A percentile compares a stretch with the other conserved stretches of the same genome.
These are phyloP conservation scores for Kernera saxatilis DNA, from an alignment of 345 rosid genomes.

Conservation along the genomic window DNA sequence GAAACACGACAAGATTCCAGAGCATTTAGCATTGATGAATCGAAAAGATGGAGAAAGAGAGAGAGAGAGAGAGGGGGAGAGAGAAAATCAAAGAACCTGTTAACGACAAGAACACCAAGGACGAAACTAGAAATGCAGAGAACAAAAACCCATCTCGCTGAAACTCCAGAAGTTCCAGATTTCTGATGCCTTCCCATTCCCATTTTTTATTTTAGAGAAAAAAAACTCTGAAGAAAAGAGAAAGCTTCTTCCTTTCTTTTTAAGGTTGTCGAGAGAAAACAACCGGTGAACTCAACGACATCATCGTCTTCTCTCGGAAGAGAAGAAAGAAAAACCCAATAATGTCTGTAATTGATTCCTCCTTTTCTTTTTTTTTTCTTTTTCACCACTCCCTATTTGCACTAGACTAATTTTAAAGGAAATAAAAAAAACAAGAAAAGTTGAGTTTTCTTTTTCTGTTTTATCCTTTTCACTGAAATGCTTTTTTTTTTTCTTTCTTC, in stretches of 20 bases:
- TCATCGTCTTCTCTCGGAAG: constrained; percentile 15
- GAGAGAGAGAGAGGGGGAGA: constrained; percentile 19
- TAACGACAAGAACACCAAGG: constrained; percentile 45
- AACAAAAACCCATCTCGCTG: constrained; percentile 48
- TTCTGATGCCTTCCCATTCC: constrained; percentile 34
- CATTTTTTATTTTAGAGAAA: not conserved
- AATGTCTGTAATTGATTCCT: constrained; percentile 19
- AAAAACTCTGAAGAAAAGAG: not conserved
- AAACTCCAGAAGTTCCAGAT: constrained; percentile 45
- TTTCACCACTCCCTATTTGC: constrained; percentile 10
- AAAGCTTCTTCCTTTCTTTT: constrained; percentile 21
- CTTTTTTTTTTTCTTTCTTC: not conserved
- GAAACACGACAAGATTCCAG: constrained; percentile 40
- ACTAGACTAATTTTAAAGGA: not conserved
- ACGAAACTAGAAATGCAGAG: constrained; percentile 68
- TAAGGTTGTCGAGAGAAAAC: constrained; percentile 31
- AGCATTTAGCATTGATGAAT: constrained; percentile 14
- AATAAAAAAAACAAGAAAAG: not conserved
- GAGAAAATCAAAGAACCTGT: constrained; percentile 27
- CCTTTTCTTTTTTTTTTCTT: not conserved
- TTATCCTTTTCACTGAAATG: not conserved
- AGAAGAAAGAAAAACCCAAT: constrained; percentile 8
- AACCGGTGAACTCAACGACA: constrained; percentile 24
- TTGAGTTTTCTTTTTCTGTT: not conserved
- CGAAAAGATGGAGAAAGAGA: not conserved